Evolutionary conservation across 2,329 filamentous ascomycete genomes (phyloP).

Genomic region (Diaporthe sp.): DNA sequence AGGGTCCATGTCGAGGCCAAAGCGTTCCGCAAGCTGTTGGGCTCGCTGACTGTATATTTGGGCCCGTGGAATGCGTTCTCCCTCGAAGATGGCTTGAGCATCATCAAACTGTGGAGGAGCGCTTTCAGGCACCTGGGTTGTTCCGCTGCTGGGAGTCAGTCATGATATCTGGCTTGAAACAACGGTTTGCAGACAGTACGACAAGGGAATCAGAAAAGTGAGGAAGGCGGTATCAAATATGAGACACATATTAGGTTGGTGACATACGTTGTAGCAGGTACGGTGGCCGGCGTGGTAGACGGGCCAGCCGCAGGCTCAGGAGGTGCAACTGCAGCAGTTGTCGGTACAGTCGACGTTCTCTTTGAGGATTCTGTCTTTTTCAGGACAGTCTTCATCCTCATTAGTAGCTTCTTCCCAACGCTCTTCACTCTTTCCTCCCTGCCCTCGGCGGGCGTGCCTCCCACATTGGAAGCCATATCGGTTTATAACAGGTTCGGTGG

Average conservation of each 20-base stretch:
- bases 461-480: conserved; percentile 61
- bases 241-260: background rate
- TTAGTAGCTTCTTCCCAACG: conserved; percentile 60
- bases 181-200: background rate
- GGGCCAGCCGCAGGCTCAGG: background rate
- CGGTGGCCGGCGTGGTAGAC: background rate
- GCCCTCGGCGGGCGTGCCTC: conserved; percentile 52
- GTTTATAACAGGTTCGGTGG: background rate
- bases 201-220: background rate
- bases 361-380: conserved; percentile 57
- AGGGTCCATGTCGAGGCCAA: conserved; percentile 68
- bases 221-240: background rate
- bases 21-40: conserved; percentile 68
- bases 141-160: conserved; percentile 33
- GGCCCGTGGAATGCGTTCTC: conserved; percentile 59
- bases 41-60: conserved; percentile 70
- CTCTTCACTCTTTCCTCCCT: conserved; percentile 62
- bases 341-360: conserved; percentile 45
- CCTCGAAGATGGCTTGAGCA: conserved; percentile 43
- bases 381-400: conserved; percentile 65
- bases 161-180: background rate
- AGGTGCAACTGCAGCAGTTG: background rate
- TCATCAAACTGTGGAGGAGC: conserved; percentile 42
- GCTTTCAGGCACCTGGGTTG: conserved; percentile 38
- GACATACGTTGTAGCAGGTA: conserved; percentile 33